phyloP scores from a whole-genome alignment of 306 rosid genomes.

The Vigna unguiculata region DNA sequence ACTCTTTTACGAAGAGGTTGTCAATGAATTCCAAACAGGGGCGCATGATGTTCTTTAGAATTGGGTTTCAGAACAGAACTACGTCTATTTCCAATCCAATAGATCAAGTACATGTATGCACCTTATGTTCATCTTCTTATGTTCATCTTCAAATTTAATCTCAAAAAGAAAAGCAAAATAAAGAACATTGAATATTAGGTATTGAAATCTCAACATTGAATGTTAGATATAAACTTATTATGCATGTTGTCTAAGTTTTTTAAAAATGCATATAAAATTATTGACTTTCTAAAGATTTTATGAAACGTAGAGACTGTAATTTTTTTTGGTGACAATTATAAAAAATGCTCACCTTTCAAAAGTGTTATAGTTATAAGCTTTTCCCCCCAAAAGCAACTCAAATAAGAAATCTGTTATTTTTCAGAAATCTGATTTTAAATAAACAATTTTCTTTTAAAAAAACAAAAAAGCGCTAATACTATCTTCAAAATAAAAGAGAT shows the following conservation, averaged over 20 bases:
- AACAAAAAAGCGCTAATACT: too few species aligned
- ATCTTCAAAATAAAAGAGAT: background rate
- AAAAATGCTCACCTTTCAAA: too few species aligned
- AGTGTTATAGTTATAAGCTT: too few species aligned
- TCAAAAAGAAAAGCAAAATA: slow-evolving; percentile 34
- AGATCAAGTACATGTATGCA: slow-evolving; percentile 26
- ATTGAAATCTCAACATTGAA: slow-evolving; percentile 34
- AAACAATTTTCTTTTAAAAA: too few species aligned
- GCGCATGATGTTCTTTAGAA: slow-evolving; percentile 21
- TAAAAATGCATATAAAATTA: background rate
- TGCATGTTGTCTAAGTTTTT: background rate
- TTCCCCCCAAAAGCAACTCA: too few species aligned
- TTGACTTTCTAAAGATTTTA: background rate
- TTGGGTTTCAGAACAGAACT: slow-evolving; percentile 33
- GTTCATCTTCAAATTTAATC: slow-evolving; percentile 34
- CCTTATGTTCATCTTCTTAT: slow-evolving; percentile 30
- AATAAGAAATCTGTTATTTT: background rate
- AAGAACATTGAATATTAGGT: slow-evolving; percentile 30
- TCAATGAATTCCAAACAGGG: background rate
- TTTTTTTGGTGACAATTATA: background rate
- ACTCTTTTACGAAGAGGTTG: slow-evolving; percentile 23
- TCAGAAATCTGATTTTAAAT: background rate
- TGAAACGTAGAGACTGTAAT: background rate
- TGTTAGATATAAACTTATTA: background rate
- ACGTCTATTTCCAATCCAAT: slow-evolving; percentile 27